Conservation (phyloP, 148 eudicot species). For the Vaccinium vitisidaea region DNA sequence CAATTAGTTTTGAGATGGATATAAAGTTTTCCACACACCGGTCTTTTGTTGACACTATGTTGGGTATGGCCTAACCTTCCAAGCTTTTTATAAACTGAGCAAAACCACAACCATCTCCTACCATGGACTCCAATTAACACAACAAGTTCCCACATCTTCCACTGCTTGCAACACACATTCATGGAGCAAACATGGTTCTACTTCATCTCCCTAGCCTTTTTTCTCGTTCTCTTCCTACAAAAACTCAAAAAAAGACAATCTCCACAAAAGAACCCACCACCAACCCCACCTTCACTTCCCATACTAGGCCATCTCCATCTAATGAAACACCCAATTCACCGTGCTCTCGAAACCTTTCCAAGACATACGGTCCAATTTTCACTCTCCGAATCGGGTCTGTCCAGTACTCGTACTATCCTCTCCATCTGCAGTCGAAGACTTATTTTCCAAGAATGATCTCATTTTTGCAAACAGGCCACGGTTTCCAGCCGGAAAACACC, state of each 20-base stretch:
- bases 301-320: constrained; percentile 25
- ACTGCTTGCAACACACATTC: background rate
- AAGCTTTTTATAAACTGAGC: too few relatives aligned
- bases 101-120: background rate
- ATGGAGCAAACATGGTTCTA: constrained; percentile 4
- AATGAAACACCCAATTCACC: constrained; percentile 2
- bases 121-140: background rate
- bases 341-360: background rate
- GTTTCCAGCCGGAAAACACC: background rate
- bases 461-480: constrained; percentile 18
- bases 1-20: too few relatives aligned
- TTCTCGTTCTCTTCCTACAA: background rate
- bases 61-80: too few relatives aligned
- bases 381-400: constrained; percentile 10
- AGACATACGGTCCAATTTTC: background rate
- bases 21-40: too few relatives aligned
- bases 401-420: constrained; percentile 16
- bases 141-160: background rate
- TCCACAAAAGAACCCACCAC: constrained; percentile 2
- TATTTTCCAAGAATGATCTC: constrained; percentile 15
- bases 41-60: too few relatives aligned
- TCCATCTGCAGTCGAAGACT: constrained; percentile 16
- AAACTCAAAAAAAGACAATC: background rate
- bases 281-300: constrained; percentile 14
- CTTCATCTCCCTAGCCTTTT: background rate